A percentile compares a stretch with the other conserved stretches of the same genome.
Evolutionary conservation across 2,329 filamentous ascomycete species (phyloP).

Genomic region (Onygenales sp.): DNA sequence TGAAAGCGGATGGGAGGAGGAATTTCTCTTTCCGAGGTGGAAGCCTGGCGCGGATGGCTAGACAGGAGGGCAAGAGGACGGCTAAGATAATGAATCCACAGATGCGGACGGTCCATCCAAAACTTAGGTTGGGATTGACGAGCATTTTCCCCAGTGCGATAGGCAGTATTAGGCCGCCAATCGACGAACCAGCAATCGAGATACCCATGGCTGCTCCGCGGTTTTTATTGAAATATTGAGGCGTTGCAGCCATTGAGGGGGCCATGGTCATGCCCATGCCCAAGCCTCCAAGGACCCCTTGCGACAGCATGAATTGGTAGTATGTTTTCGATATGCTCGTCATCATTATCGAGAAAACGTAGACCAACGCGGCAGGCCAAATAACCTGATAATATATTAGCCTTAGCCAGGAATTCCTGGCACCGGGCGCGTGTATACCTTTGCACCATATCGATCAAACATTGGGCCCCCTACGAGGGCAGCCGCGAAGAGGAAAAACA

Average conservation of each 20-base stretch:
- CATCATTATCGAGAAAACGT: slow-evolving; percentile 45
- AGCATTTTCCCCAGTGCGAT: slow-evolving; percentile 38
- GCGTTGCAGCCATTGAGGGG: slow-evolving; percentile 53
- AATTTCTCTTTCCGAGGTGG: slow-evolving; percentile 30
- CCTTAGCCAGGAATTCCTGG: neutral
- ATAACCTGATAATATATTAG: neutral
- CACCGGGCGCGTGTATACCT: slow-evolving; percentile 1
- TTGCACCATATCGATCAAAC: slow-evolving; percentile 31
- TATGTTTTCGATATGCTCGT: slow-evolving; percentile 41
- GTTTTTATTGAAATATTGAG: slow-evolving; percentile 53
- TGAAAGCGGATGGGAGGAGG: slow-evolving; percentile 32
- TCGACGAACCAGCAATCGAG: slow-evolving; percentile 48
- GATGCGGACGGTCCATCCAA: slow-evolving; percentile 49
- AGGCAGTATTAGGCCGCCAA: slow-evolving; percentile 47
- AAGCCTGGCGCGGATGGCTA: slow-evolving; percentile 42
- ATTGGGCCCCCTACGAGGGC: slow-evolving; percentile 45
- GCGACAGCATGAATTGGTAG: slow-evolving; percentile 45
- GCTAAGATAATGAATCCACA: slow-evolving; percentile 53
- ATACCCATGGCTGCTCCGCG: slow-evolving; percentile 51
- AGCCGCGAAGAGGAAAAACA: slow-evolving; percentile 43
- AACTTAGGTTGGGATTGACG: slow-evolving; percentile 34
- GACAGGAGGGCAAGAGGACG: slow-evolving; percentile 42
- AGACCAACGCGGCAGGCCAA: slow-evolving; percentile 23
- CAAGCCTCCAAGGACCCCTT: slow-evolving; percentile 42
- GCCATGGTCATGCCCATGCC: slow-evolving; percentile 56